Evolutionary conservation across 1,284 basidiomycete species (phyloP), one percentile per base, ranked within the genome.

Genomic region (Volvariella volvacea): DNA sequence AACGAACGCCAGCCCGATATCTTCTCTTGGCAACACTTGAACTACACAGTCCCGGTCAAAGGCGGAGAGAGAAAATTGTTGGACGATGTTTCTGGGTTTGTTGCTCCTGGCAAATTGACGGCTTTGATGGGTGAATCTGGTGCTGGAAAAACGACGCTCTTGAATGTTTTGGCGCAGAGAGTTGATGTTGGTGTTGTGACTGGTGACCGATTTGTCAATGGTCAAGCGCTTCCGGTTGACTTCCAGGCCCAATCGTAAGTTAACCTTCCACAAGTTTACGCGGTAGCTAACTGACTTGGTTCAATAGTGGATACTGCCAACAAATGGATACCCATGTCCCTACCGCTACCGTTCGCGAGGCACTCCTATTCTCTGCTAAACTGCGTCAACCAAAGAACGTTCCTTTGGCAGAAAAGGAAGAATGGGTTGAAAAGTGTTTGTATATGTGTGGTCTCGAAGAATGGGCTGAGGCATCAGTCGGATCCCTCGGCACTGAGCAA

Each of bases 131-230:
- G 90, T 20, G 85, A 86, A 46, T 88, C 85, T 12, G 92, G 92
- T 34, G 81, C 83, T 1, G 83, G 83, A 21, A 87, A 88, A 68
- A 91, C 87, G 1, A 90, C 86, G 0, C 65, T 92, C 0, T 68
- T 94, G 41, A 91, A 95, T 58, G 89, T 88, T 1, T 68, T 95
- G 4, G 90, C 92, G 0, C 76, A 87, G 48, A 81, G 91, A 12
- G 78, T 78, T n/a, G 75, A 73, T n/a, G 78, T 75, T 44, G 92
- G 92, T 17, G 75, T 91, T n/a, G 76, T 94, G 36, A 72, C 70
- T 1, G 92, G 92, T 0, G 79, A 89, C 39, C 74, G 82, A 43
- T 75, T 90, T 41, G 83, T 95, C 52, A 83, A 90, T 50, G 92
- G 91, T 0, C 73, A 79, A 37, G 63, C 70, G 3, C 72, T 88